Conservation (phyloP, 257 asterid species). For the Plantago major region DNA sequence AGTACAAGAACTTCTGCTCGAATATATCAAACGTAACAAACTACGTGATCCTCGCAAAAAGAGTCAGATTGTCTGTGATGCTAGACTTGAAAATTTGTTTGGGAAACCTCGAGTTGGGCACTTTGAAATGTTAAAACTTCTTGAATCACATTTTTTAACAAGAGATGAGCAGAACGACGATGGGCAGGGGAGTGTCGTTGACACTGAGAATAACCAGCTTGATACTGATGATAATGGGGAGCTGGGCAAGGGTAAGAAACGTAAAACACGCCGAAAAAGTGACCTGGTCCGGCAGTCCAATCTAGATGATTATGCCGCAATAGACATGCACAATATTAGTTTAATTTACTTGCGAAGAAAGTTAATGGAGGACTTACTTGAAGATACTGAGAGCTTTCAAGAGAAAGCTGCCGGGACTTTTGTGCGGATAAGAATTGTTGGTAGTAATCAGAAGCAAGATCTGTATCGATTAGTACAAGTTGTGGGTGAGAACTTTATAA, state of each 20-base stretch:
- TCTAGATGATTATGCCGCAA: constrained; percentile 95
- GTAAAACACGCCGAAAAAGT: constrained; percentile 67
- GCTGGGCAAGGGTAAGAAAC: constrained; percentile 56
- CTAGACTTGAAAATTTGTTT: constrained; percentile 73
- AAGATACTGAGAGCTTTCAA: constrained; percentile 63
- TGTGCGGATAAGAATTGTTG: constrained; percentile 92
- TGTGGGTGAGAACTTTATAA: constrained; percentile 56
- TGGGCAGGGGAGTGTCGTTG: constrained; percentile 83
- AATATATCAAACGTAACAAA: constrained; percentile 81
- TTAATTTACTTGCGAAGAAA: constrained; percentile 81
- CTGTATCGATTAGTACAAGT: constrained; percentile 96
- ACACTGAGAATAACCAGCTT: constrained; percentile 64
- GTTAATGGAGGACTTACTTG: constrained; percentile 96
- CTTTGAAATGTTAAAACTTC: constrained; percentile 98
- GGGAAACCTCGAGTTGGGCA: constrained; percentile 97
- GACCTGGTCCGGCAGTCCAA: constrained; percentile 70
- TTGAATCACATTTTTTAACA: constrained; percentile 80
- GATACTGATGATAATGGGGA: constrained; percentile 63
- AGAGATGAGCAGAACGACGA: constrained; percentile 87
- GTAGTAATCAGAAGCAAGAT: constrained; percentile 86
- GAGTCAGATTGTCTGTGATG: constrained; percentile 91
- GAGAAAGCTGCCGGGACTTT: constrained; percentile 83
- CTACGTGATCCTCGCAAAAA: constrained; percentile 92
- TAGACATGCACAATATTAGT: constrained; percentile 84
- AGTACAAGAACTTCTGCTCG: constrained; percentile 91